Percentiles rank a stretch among this genome's conserved stretches.
Evolutionary conservation across 257 asterid species (phyloP).

Genomic region (Perilla frutescens): DNA sequence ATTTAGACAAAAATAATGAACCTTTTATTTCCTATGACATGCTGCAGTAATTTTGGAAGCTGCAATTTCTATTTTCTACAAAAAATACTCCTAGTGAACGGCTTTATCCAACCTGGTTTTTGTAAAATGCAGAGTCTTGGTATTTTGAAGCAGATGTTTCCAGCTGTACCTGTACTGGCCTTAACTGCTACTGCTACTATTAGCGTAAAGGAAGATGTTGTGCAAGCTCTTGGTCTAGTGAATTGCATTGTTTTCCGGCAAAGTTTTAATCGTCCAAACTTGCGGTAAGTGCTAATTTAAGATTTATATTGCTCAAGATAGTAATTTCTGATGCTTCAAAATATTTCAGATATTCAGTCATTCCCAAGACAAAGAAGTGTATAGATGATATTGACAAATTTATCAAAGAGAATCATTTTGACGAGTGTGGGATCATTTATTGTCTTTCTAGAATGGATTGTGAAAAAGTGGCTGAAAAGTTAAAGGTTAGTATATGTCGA

Average conservation of each 20-base stretch:
- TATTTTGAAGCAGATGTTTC: slow-evolving; percentile 88
- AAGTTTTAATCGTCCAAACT: slow-evolving; percentile 95
- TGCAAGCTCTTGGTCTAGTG: slow-evolving; percentile 95
- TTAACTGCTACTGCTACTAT: slow-evolving; percentile 97
- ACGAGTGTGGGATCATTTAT: slow-evolving; percentile 94
- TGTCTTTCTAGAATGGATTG: slow-evolving; percentile 98
- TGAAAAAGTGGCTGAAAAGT: slow-evolving; percentile 88
- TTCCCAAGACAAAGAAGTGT: slow-evolving; percentile 92
- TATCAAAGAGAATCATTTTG: slow-evolving; percentile 78
- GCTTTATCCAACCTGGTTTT: slow-evolving; percentile 41
- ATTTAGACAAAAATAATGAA: not conserved
- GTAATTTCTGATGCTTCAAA: slow-evolving; percentile 41
- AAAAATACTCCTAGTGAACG: not conserved
- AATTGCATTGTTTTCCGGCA: slow-evolving; percentile 93
- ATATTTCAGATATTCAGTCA: slow-evolving; percentile 85
- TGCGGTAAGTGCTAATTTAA: slow-evolving; percentile 58
- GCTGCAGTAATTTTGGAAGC: slow-evolving; percentile 22
- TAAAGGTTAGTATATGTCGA: slow-evolving; percentile 61
- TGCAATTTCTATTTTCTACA: slow-evolving; percentile 18
- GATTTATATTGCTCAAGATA: slow-evolving; percentile 24
- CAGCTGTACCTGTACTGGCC: slow-evolving; percentile 87
- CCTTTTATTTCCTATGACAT: slow-evolving; percentile 24
- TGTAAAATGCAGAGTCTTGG: slow-evolving; percentile 80
- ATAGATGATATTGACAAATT: slow-evolving; percentile 81
- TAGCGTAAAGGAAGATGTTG: slow-evolving; percentile 99